phyloP scores from a whole-genome alignment of 1,284 basidiomycete genomes.

The Melampsora larici-populina region DNA sequence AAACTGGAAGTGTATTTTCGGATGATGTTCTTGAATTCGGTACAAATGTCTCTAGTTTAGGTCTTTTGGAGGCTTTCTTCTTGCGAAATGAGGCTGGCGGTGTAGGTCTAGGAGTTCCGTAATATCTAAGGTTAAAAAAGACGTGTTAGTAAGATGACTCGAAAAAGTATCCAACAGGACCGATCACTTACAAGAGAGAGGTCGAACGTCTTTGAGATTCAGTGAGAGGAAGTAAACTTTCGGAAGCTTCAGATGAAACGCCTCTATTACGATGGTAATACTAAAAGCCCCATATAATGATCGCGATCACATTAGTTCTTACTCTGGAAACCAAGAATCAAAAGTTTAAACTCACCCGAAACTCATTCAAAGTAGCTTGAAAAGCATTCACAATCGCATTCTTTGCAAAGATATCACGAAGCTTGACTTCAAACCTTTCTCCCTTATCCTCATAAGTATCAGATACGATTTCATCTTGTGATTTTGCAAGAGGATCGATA shows the following conservation, averaged over 20 bases:
- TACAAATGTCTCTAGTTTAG: neutral
- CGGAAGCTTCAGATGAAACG: neutral
- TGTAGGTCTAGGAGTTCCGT: constrained; percentile 13
- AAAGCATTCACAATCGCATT: constrained; percentile 26
- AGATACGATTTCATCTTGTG: neutral
- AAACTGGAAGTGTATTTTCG: neutral
- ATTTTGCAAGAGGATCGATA: neutral
- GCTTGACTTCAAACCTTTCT: constrained; percentile 11
- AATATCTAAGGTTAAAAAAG: constrained; percentile 17
- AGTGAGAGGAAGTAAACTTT: neutral
- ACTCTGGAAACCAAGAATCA: neutral
- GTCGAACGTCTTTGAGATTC: neutral
- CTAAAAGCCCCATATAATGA: neutral
- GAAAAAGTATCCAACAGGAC: too few species aligned
- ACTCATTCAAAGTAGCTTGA: constrained; percentile 27
- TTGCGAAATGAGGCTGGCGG: neutral
- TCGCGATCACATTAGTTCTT: neutral
- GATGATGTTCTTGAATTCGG: neutral
- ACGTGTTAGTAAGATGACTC: too few species aligned
- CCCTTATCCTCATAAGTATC: neutral
- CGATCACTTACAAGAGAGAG: neutral
- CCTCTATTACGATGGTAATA: neutral
- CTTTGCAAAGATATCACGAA: constrained; percentile 24
- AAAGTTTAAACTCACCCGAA: neutral
- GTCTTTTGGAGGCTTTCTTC: constrained; percentile 10